These are phyloP conservation scores for Lophiostoma macrostomum DNA, from an alignment of 495 filamentous ascomycete genomes.

Conservation along the genomic window DNA sequence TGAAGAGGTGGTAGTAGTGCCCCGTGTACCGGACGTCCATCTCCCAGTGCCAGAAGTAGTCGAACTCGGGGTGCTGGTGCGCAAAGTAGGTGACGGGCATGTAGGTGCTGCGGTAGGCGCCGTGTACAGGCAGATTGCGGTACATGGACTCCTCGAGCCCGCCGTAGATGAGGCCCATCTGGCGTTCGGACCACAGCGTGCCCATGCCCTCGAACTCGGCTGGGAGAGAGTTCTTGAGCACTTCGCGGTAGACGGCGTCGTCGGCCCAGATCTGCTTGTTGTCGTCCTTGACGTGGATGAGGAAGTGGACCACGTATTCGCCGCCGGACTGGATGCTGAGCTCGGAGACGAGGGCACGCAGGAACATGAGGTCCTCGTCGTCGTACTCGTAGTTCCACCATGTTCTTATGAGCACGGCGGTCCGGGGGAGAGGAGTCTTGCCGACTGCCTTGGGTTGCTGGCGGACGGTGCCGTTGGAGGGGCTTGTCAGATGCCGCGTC, in stretches of 20 bases:
- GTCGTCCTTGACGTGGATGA: conserved; percentile 65
- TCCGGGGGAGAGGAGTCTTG: conserved; percentile 50
- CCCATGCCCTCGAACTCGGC: conserved; percentile 84
- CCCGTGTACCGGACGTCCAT: conserved; percentile 95
- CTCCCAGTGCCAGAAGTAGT: conserved; percentile 98
- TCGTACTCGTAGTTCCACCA: conserved; percentile 58
- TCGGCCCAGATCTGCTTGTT: conserved; percentile 65
- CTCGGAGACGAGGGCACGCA: conserved; percentile 60
- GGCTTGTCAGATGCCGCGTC: conserved; percentile 1
- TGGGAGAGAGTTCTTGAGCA: conserved; percentile 70
- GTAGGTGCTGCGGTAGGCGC: conserved; percentile 84
- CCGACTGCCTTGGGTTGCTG: conserved; percentile 19
- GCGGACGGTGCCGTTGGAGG: conserved; percentile 22
- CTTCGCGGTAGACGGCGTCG: conserved; percentile 57
- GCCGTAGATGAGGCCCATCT: conserved; percentile 86
- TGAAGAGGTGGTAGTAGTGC: conserved; percentile 91
- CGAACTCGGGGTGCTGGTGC: conserved; percentile 85
- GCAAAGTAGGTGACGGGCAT: conserved; percentile 96
- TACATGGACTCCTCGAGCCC: conserved; percentile 71
- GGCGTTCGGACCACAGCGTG: conserved; percentile 85
- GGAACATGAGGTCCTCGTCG: conserved; percentile 43
- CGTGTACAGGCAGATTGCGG: conserved; percentile 76
- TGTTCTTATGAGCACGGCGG: conserved; percentile 60
- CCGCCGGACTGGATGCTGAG: conserved; percentile 60
- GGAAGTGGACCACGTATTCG: conserved; percentile 62